Conservation (phyloP, 805 yeast genomes). For the Saccharomycopsis sp. region DNA sequence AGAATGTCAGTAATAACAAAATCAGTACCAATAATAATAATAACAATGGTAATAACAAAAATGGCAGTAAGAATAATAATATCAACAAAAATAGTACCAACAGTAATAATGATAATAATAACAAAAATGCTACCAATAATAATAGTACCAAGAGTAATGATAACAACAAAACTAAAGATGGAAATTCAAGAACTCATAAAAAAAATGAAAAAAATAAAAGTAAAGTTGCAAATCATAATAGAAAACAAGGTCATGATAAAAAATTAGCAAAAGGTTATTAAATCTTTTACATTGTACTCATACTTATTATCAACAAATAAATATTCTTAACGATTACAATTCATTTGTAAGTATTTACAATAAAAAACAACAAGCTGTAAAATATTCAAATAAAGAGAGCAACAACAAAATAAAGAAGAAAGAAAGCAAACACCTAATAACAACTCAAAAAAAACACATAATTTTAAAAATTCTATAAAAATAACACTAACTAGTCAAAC, state of each 20-base stretch:
- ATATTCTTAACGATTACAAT: background rate
- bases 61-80: background rate
- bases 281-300: too few species aligned
- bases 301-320: too few species aligned
- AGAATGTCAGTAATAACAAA: background rate
- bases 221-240: slow-evolving; percentile 49
- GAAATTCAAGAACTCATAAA: slow-evolving; percentile 28
- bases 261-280: slow-evolving; percentile 27
- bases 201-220: slow-evolving; percentile 48
- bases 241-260: slow-evolving; percentile 52
- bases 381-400: background rate
- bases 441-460: background rate
- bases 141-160: background rate
- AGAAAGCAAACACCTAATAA: too few species aligned
- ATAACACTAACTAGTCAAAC: background rate
- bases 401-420: background rate
- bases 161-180: slow-evolving; percentile 23
- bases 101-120: background rate
- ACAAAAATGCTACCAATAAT: background rate
- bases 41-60: slow-evolving; percentile 1
- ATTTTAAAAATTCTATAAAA: background rate
- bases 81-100: background rate
- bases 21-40: background rate
- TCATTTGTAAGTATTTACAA: background rate
- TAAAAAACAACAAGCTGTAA: background rate